These are phyloP conservation scores for Ascochyta rabiei DNA, from an alignment of 2,329 filamentous ascomycete genomes.

Conservation along the genomic window DNA sequence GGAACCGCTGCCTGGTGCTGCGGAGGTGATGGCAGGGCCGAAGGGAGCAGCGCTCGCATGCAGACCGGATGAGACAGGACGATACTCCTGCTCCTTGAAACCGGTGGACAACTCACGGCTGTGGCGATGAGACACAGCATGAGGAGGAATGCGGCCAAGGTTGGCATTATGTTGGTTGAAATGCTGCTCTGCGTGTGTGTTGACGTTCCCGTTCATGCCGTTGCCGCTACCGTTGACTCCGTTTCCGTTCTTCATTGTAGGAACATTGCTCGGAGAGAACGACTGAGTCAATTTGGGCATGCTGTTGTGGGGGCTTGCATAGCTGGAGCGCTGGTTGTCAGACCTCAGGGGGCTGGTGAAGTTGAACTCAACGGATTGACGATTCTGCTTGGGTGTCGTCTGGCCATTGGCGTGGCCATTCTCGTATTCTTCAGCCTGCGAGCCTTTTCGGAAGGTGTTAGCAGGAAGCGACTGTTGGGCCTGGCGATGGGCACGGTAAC, in stretches of 20 bases:
- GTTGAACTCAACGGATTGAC: constrained; percentile 57
- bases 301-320: constrained; percentile 63
- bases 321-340: constrained; percentile 54
- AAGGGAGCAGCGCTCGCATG: constrained; percentile 83
- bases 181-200: constrained; percentile 64
- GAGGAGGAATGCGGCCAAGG: constrained; percentile 77
- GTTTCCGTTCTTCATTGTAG: constrained; percentile 76
- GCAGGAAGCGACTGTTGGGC: constrained; percentile 65
- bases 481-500: constrained; percentile 68
- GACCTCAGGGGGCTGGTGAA: constrained; percentile 39
- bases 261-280: constrained; percentile 87
- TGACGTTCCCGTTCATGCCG: constrained; percentile 32
- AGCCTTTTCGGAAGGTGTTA: constrained; percentile 55
- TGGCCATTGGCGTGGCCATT: constrained; percentile 47
- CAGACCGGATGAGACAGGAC: constrained; percentile 73
- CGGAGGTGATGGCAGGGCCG: constrained; percentile 63
- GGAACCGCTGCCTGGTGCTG: constrained; percentile 27
- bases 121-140: constrained; percentile 69
- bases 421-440: constrained; percentile 46
- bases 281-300: constrained; percentile 82
- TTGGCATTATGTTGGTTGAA: constrained; percentile 78
- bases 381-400: constrained; percentile 53
- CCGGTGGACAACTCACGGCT: constrained; percentile 70
- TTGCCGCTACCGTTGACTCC: constrained; percentile 48
- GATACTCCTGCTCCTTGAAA: constrained; percentile 55